Evolutionary conservation across 1,284 basidiomycete species (phyloP), one percentile per base, ranked within the genome.

Genomic region (Golubevia sp.): DNA sequence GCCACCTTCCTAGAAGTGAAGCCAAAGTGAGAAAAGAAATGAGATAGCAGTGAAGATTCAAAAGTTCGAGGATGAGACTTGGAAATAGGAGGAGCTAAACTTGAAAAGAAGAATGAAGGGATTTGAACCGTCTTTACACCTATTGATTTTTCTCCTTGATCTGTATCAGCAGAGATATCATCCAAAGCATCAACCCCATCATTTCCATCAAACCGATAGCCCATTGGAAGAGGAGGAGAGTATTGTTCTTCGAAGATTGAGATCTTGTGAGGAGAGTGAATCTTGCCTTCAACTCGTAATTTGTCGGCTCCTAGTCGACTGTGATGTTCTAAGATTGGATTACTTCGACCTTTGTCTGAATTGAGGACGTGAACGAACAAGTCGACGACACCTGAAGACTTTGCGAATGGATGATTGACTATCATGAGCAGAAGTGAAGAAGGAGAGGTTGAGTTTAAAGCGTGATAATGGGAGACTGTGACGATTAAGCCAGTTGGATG

Each of bases 301-400:
- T 61, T 55, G 15, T 50, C 30, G 23, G 54, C 20, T 24, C 38
- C 60, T n/a, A 61, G 27, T 49, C 60, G 50, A 1, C 24, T 25
- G 24, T 73, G 65, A 70, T 67, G 73, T 24, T 68, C 59, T 30
- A 75, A 57, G 8, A 57, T 63, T 8, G 64, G 56, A 30, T 64
- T 57, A 20, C 65, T 64, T 53, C 66, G 66, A 7, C 61, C 58
- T n/a, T 66, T 65, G 27, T 63, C 27, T 54, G 61, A 61, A 60
- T 68, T 64, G 11, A 75, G 59, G 44, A 73, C 64, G 55, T 75
- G 73, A 0, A 75, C 71, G 49, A 75, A 73, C 24, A 72, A 58
- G 27, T 75, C 73, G 13, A 75, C 59, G 11, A 75, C 71, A 44
- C 71, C 68, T 4, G 48, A 8, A 15, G 65, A 58, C 3, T 56